These are phyloP conservation scores for Phascolomyces articulosus DNA, from an alignment of 371 early-diverging fungal genomes.

Conservation along the genomic window DNA sequence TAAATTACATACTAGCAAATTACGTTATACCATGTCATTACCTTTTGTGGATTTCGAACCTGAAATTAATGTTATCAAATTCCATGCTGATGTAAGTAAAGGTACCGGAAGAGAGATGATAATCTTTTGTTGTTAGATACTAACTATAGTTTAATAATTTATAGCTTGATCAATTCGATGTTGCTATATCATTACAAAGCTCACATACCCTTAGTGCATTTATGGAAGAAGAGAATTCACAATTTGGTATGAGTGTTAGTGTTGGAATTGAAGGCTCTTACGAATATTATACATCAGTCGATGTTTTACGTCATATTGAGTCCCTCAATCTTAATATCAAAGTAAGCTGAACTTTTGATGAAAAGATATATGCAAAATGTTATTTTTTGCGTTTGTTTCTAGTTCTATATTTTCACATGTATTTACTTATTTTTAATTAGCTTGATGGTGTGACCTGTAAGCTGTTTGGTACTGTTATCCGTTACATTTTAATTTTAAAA, in stretches of 20 bases:
- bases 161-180: constrained; percentile 52
- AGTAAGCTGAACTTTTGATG: constrained; percentile 30
- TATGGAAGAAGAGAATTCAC: constrained; percentile 55
- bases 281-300: constrained; percentile 61
- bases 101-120: too few species aligned
- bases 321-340: constrained; percentile 65
- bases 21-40: constrained; percentile 49
- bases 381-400: not conserved
- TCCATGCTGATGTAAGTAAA: constrained; percentile 55
- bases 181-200: constrained; percentile 65
- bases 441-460: constrained; percentile 63
- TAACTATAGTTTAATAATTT: too few species aligned
- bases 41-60: constrained; percentile 69
- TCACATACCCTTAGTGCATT: constrained; percentile 78
- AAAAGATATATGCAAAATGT: too few species aligned
- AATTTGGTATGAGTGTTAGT: constrained; percentile 56
- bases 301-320: constrained; percentile 61
- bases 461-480: constrained; percentile 72
- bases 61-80: constrained; percentile 56
- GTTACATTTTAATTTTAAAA: constrained; percentile 72
- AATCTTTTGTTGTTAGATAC: too few species aligned
- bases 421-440: constrained; percentile 18
- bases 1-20: constrained; percentile 48
- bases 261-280: constrained; percentile 66
- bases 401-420: too few species aligned